These are phyloP conservation scores for Cercospora zeina DNA, from an alignment of 2,329 filamentous ascomycete species.

Conservation along the genomic window DNA sequence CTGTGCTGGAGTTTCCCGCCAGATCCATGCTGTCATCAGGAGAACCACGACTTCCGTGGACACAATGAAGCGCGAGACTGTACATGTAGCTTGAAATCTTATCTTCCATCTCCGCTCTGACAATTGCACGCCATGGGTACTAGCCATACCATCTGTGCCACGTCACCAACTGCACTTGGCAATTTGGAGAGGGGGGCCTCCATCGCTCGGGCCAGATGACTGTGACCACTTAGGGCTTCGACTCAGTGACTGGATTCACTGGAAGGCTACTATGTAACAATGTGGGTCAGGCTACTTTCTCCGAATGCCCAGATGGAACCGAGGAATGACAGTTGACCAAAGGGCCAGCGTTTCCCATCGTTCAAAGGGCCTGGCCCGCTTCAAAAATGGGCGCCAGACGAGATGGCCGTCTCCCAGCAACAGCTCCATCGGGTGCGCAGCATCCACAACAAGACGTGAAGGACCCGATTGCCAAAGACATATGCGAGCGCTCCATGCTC, in stretches of 20 bases:
- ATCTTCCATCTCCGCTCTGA: not conserved
- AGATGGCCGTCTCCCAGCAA: not conserved
- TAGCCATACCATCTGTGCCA: no score
- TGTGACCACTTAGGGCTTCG: no score
- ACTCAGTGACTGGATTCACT: no score
- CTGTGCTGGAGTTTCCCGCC: not conserved
- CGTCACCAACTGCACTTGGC: no score
- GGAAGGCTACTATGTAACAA: no score
- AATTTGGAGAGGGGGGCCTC: no score
- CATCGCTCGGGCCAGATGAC: no score
- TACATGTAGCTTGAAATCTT: no score
- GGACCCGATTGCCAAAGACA: not conserved
- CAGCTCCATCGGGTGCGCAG: not conserved
- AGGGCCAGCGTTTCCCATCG: not conserved
- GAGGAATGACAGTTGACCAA: not conserved
- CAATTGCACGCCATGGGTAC: not conserved
- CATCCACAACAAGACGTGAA: not conserved
- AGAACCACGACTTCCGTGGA: not conserved
- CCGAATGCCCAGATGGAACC: not conserved
- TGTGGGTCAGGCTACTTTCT: no score
- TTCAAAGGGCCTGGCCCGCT: not conserved
- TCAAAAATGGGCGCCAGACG: not conserved
- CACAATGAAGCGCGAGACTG: no score
- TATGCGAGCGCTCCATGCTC: slow-evolving; percentile 13
- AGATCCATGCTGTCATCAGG: not conserved